Evolutionary conservation across 805 yeast genomes (phyloP), one percentile per base, ranked within the genome.

Genomic region (Jamesozyma jinghongensis): DNA sequence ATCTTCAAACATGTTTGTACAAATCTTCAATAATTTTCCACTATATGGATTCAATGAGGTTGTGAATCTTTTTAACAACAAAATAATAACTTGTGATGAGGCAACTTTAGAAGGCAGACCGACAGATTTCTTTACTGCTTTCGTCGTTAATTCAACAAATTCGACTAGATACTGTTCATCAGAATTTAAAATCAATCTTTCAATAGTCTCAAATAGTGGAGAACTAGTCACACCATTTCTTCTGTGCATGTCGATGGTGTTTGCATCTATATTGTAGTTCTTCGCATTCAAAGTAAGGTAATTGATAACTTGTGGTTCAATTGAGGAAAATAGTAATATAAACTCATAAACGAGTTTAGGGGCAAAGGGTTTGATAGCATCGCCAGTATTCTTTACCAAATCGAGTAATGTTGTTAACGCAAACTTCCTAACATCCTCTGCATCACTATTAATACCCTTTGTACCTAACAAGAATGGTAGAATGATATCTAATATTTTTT

Each of bases 31-130:
- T 6, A 90, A 60, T n/a, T 66, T 61, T 41, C 80, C 85, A 11
- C 85, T 81, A 52, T 74, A 74, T 1, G 71, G 69, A n/a, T 55
- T 53, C 7, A 71, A 53, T 12, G 63, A 45, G 6, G 59, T 54
- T 0, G 76, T 66, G 50, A 81, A 79, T 45, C 80, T 73, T 10
- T 76, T 65, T 0, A 83, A 73, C 36, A 86, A 57, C 16, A 75
- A 70, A 6, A 81, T 85, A 10, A 88, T 58, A 0, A 87, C 79
- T 46, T 78, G 73, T 4, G 94, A 75, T 0, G 90, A 87, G 19
- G 88, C 85, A 0, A 84, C 86, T 53, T 90, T 86, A 0, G 97
- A 85, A 0, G 97, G 97, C 12, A 92, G 66, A 0, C 97, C 97
- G 17, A 88, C 84, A 0, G 94, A 75, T 41, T 68, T 72, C 45